Evolutionary conservation across 1,284 basidiomycete genomes (phyloP).

Genomic region (Ustilago trichophora): DNA sequence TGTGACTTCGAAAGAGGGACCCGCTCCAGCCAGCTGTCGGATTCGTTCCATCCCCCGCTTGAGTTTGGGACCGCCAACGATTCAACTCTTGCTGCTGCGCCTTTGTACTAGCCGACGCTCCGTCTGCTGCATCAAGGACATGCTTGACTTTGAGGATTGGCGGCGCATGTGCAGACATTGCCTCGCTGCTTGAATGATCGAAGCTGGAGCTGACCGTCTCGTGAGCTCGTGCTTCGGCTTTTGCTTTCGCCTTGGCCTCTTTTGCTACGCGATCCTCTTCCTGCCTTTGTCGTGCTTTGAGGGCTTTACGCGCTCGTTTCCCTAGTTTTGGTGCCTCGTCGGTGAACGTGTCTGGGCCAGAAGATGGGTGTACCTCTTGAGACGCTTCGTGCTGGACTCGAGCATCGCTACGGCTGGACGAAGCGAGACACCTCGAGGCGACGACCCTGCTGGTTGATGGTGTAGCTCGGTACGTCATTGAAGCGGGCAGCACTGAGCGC

Average conservation of each 20-base stretch:
- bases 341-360: background rate
- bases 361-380: background rate
- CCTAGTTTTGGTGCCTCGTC: slow-evolving; percentile 22
- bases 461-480: background rate
- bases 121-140: background rate
- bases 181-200: too few species aligned
- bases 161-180: background rate
- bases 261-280: slow-evolving; percentile 12
- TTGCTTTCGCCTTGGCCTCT: slow-evolving; percentile 11
- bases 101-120: background rate
- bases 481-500: background rate
- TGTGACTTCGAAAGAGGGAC: slow-evolving; percentile 26
- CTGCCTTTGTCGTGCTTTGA: slow-evolving; percentile 18
- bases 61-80: slow-evolving; percentile 2
- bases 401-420: slow-evolving; percentile 12
- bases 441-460: background rate
- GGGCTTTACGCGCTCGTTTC: slow-evolving; percentile 27
- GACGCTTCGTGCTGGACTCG: slow-evolving; percentile 11
- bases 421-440: slow-evolving; percentile 11
- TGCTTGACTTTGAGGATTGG: slow-evolving; percentile 24
- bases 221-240: background rate
- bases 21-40: slow-evolving; percentile 26
- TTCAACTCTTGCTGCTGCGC: background rate
- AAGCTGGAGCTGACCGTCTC: background rate
- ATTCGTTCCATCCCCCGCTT: background rate